phyloP scores from a whole-genome alignment of 1,284 basidiomycete genomes.

The Neotropicomus parvogracilis region DNA sequence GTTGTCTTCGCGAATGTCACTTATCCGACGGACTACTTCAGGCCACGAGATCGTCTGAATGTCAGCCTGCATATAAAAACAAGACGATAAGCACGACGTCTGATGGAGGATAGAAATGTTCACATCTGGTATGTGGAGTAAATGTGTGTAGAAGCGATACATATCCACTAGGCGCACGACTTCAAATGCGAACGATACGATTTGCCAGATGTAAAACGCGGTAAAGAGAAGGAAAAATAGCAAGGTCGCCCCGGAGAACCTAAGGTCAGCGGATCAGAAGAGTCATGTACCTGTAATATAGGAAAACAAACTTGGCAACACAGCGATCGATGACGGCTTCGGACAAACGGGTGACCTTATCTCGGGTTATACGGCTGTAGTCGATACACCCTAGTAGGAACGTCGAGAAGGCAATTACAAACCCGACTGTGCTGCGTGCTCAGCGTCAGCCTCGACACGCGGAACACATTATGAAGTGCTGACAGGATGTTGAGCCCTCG shows the following conservation, averaged over 20 bases:
- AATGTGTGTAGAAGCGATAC: conserved; percentile 87
- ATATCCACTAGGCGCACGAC: conserved; percentile 82
- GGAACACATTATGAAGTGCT: conserved; percentile 37
- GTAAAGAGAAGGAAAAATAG: conserved; percentile 82
- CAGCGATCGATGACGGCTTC: conserved; percentile 82
- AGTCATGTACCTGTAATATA: background rate
- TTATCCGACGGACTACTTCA: conserved; percentile 87
- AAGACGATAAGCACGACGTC: conserved; percentile 12
- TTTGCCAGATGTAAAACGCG: conserved; percentile 77
- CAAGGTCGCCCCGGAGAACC: conserved; percentile 79
- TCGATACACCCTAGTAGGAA: conserved; percentile 95
- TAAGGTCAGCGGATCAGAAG: conserved; percentile 29
- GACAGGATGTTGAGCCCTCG: conserved; percentile 89
- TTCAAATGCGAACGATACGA: conserved; percentile 59
- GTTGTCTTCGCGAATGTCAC: conserved; percentile 85
- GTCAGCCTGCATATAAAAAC: conserved; percentile 62
- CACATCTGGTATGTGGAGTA: conserved; percentile 76
- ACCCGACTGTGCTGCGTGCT: conserved; percentile 81
- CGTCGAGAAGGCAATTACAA: conserved; percentile 95
- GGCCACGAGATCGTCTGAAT: conserved; percentile 98
- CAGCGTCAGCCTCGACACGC: conserved; percentile 23
- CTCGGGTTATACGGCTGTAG: conserved; percentile 72
- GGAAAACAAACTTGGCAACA: conserved; percentile 63
- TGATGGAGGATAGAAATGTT: conserved; percentile 41
- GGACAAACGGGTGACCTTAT: conserved; percentile 61